Evolutionary conservation across 331 rosid genomes (phyloP), one percentile per base, ranked within the genome.

Genomic region (Saraca asoca): DNA sequence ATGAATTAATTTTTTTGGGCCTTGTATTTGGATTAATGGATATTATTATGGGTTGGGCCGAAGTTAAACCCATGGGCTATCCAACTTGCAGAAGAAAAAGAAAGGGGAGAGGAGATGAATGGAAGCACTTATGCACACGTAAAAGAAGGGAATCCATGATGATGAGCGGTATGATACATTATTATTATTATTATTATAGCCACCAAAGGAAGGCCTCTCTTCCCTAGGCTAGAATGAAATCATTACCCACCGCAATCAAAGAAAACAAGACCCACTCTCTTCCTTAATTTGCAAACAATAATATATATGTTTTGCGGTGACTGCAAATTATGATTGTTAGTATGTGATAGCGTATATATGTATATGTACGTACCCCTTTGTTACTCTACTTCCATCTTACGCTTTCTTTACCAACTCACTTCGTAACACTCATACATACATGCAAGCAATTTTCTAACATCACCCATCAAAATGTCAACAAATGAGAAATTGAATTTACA

Each of bases 81-180:
- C 43, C 43, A 39, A 8, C 2, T 2, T 8, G 11, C 11, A 10
- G 7, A 12, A 14, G 41, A 15, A 12, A 37, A 38, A 31, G 42
- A 37, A n/a, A n/a, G n/a, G n/a, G n/a, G n/a, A n/a, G n/a, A n/a
- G n/a, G 15, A 7, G 14, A 7, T 7, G 69, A 49, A 35, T n/a
- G n/a, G n/a, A n/a, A 38, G 55, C 51, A 48, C 15, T 69, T 49
- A 56, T 42, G 80, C 80, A 73, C 92, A 81, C 88, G 85, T 74
- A 78, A 84, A 89, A 84, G 85, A 85, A 81, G 74, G 85, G 76
- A 83, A 72, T 70, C 65, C 49, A 67, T 68, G 49, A 80, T 76
- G 17, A 68, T 63, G 19, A 75, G 55, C 34, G 79, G 77, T 52
- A 79, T 64, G 75, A 41, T 45, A 58, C 5, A 76, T 78, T 6